phyloP scores from a whole-genome alignment of 495 filamentous ascomycete species.

The Podospora conica region DNA sequence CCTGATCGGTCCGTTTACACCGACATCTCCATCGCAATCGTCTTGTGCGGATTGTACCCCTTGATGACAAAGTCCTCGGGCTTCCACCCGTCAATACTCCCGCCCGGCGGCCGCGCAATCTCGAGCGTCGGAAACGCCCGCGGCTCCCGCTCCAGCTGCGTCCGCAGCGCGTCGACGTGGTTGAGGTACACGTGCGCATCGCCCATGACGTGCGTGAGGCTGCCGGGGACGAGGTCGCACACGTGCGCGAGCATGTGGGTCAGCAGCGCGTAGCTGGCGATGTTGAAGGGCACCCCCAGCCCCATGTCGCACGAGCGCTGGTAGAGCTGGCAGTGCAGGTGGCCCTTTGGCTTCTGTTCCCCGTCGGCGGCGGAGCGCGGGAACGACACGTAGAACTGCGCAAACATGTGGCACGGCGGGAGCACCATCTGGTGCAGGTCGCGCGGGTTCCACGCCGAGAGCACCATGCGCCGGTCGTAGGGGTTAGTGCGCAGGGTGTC shows the following conservation, averaged over 20 bases:
- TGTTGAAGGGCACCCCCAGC: constrained; percentile 95
- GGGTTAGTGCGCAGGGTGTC: constrained; percentile 73
- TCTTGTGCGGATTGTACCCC: constrained; percentile 85
- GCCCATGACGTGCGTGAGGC: constrained; percentile 87
- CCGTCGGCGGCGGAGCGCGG: constrained; percentile 36
- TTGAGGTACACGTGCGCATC: constrained; percentile 94
- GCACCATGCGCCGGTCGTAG: constrained; percentile 81
- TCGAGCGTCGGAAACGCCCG: constrained; percentile 72
- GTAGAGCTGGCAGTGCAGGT: constrained; percentile 79
- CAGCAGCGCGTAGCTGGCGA: constrained; percentile 84
- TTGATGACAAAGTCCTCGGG: constrained; percentile 82
- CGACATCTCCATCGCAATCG: constrained; percentile 96
- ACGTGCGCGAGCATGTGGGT: constrained; percentile 92
- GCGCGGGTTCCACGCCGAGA: constrained; percentile 87
- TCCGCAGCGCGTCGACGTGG: constrained; percentile 78
- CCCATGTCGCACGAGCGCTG: constrained; percentile 97
- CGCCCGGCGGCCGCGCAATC: constrained; percentile 57
- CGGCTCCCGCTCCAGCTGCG: constrained; percentile 74
- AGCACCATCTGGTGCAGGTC: constrained; percentile 87
- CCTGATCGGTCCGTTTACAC: constrained; percentile 38
- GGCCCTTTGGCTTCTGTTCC: constrained; percentile 49
- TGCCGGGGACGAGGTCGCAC: constrained; percentile 74
- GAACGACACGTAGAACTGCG: constrained; percentile 93
- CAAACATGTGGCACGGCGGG: constrained; percentile 98
- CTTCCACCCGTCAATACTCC: constrained; percentile 77